Base-by-base conservation (phyloP, 2,329 filamentous ascomycete genomes). In the Ophiobolus disseminans region DNA sequence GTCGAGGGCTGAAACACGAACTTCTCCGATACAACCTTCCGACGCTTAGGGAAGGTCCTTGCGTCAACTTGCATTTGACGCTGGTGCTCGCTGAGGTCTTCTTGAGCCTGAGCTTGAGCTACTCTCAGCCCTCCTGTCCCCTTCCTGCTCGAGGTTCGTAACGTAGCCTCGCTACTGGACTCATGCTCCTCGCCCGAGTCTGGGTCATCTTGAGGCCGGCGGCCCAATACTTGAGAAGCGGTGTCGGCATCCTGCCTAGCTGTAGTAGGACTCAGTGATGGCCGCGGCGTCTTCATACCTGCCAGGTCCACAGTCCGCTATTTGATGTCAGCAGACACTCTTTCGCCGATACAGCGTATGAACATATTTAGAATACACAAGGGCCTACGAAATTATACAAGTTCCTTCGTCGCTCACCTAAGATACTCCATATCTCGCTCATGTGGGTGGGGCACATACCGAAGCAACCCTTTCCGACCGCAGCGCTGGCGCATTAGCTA, bases 1-100 rank as follows among this genome's bases (percentile, higher is more conserved):
- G 75, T 79, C 0, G 78, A 78, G 1, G 78, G 77, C 46, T 78
- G 74, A 40, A 80, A 65, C 8, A 72, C 71, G 1, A 75, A 74
- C 31, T 73, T 73, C n/a, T 73, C 69, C 2, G 67, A 61, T 5
- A 55, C 53, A 2, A 65, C 44, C 39, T 71, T 73, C 34, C 67
- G 62, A 31, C 69, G 48, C 45, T 72, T 69, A 1, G 69, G 69
- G 30, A 69, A 69, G 22, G 48, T 71, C 17, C 64, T 51, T 19
- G 56, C 57, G 35, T 70, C 68, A 30, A 62, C 60, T 26, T 68
- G 65, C 60, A 73, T 69, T 31, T 68, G 63, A 5, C 68, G 60
- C 40, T 70, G 67, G 40, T 67, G 60, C 41, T 70, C 67, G 28
- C 54, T 69, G 17, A 57, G 48, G 22, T 70, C 66, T 34, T 70